Evolutionary conservation across 805 yeast genomes (phyloP), one percentile per base, ranked within the genome.

Genomic region (Pachysolen tannophilus): DNA sequence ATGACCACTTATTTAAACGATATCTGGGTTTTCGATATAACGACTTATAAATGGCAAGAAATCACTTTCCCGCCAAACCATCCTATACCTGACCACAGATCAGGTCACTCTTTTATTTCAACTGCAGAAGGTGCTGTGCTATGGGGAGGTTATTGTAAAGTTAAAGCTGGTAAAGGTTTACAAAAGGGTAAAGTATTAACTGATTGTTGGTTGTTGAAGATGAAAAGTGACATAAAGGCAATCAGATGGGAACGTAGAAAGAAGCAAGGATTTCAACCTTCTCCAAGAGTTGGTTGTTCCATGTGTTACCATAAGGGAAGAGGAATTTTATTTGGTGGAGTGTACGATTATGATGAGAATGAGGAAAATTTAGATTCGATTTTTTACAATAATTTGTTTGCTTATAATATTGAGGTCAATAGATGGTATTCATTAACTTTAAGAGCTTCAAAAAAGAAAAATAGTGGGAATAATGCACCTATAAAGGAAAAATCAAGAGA

Each of bases 251-350:
- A 92, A 58, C 69, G 96, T 52, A 73, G 94, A 45, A 74, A 84
- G 42, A 86, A 84, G 46, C 90, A 85, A 52, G 95, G 95, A 3
- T 83, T 80, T 53, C 87, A 80, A 41, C 97, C 97, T 4, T 75
- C 90, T 2, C 83, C 97, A 10, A 72, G 97, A 48, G 96, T 85
- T n/a, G 97, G 98, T 1, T 82, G 94, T 51, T 79, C 94, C 4
- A 74, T 90, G 79, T 87, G 78, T 8, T 69, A 69, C 44, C 97
- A 90, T 58, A 82, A 84, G 48, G 94, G 94, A 39, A 76, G 97
- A 62, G 97, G 97, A 39, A 70, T 90, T 8, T 49, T 88, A 51
- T 92, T 90, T 61, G 97, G 97, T 26, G 97, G 97, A 48, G 98
- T 92, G 10, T 88, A 74, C 49, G 97, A 90, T 56, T 83, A 72